phyloP scores from a whole-genome alignment of 768 basidiomycete species.

The Auricularia sp. region DNA sequence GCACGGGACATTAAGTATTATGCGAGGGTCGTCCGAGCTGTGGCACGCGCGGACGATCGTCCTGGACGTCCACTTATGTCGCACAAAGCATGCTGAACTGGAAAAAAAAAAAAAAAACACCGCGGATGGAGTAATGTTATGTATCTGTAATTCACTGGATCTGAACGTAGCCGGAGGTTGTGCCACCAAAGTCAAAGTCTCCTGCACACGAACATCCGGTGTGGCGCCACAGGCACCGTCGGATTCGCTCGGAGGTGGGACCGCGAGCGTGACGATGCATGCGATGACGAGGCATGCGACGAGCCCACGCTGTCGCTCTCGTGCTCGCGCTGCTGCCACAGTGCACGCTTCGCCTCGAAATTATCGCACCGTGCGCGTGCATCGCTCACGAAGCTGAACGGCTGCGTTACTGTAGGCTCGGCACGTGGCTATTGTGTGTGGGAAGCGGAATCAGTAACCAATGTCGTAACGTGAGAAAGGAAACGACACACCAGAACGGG shows the following conservation, averaged over 20 bases:
- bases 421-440: neutral
- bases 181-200: constrained; percentile 41
- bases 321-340: constrained; percentile 8
- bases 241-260: constrained; percentile 48
- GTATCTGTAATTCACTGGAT: too few relatives aligned
- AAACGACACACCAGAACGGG: neutral
- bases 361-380: constrained; percentile 35
- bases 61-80: too few relatives aligned
- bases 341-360: constrained; percentile 23
- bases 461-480: neutral
- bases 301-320: neutral
- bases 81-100: too few relatives aligned
- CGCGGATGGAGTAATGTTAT: too few relatives aligned
- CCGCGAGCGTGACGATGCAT: neutral
- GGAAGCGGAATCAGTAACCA: neutral
- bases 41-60: too few relatives aligned
- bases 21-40: too few relatives aligned
- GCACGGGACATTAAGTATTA: too few relatives aligned
- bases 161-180: too few relatives aligned
- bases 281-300: neutral
- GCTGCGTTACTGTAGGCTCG: constrained; percentile 34
- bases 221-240: constrained; percentile 36
- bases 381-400: constrained; percentile 44
- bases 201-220: constrained; percentile 43
- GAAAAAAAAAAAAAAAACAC: too few relatives aligned